phyloP scores from a whole-genome alignment of 129 eudicot genomes.

The Oenanthe sinensis region DNA sequence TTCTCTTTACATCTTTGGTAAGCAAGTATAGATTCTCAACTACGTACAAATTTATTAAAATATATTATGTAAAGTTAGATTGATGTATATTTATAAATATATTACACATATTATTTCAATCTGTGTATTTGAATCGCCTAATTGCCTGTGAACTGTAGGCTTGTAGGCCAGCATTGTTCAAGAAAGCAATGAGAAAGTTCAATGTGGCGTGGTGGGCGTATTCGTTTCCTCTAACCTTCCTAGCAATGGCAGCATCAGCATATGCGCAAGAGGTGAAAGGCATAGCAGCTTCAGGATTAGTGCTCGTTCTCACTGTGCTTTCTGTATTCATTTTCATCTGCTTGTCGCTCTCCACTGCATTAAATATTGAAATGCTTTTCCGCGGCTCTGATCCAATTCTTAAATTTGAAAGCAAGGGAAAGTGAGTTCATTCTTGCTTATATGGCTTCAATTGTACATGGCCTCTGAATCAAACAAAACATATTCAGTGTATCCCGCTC shows the following conservation, averaged over 20 bases:
- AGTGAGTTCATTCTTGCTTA: background rate
- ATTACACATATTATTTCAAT: background rate
- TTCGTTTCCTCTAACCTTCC: conserved; percentile 57
- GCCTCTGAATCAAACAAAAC: background rate
- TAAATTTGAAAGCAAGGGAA: background rate
- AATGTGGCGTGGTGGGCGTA: conserved; percentile 84
- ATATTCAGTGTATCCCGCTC: background rate
- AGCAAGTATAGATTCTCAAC: conserved; percentile 8
- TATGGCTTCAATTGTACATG: background rate
- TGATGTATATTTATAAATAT: no score
- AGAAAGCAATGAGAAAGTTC: conserved; percentile 65
- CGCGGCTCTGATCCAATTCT: conserved; percentile 24
- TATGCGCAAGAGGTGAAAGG: conserved; percentile 51
- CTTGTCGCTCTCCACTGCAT: conserved; percentile 37
- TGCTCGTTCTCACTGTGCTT: conserved; percentile 36
- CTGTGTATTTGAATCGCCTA: background rate
- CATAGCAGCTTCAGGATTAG: conserved; percentile 29
- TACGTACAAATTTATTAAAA: background rate
- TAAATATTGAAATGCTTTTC: conserved; percentile 43
- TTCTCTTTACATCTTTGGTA: conserved; percentile 73
- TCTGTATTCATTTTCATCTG: conserved; percentile 48
- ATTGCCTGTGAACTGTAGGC: conserved; percentile 25
- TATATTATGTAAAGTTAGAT: background rate
- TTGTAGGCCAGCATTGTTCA: conserved; percentile 51
- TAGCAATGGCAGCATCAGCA: conserved; percentile 64